Percentiles rank a stretch among this genome's conserved stretches.
Conservation (phyloP, 805 yeast species). For the Limtongozyma cylindracea region DNA sequence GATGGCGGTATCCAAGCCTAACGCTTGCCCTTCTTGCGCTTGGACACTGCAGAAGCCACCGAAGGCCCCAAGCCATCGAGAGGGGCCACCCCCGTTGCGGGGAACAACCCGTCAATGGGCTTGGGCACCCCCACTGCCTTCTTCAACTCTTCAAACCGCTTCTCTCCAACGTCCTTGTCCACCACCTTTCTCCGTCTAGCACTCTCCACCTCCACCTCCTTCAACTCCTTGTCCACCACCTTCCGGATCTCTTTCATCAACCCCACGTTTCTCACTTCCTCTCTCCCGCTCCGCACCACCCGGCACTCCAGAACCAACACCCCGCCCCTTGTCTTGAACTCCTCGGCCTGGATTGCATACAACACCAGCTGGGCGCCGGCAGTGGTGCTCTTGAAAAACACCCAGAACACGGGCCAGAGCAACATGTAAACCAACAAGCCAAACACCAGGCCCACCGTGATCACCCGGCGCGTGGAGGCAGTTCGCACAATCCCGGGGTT, state of each 20-base stretch:
- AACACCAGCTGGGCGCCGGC: slow-evolving; percentile 66
- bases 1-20: too few relatives aligned
- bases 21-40: too few relatives aligned
- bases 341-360: slow-evolving; percentile 49
- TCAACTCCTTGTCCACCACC: slow-evolving; percentile 31
- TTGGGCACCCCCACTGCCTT: too few relatives aligned
- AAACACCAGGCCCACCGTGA: slow-evolving; percentile 50
- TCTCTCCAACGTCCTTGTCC: too few relatives aligned
- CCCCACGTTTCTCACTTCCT: slow-evolving; percentile 35
- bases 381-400: slow-evolving; percentile 46
- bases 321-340: slow-evolving; percentile 31
- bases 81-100: too few relatives aligned
- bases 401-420: slow-evolving; percentile 62
- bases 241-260: slow-evolving; percentile 37
- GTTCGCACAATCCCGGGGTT: slow-evolving; percentile 90
- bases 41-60: too few relatives aligned
- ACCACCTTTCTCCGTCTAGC: too few relatives aligned
- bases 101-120: too few relatives aligned
- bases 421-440: slow-evolving; percentile 36
- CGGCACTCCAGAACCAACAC: slow-evolving; percentile 60
- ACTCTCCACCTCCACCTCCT: slow-evolving; percentile 36
- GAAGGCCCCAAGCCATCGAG: too few relatives aligned
- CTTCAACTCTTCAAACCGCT: too few relatives aligned
- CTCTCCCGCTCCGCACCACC: slow-evolving; percentile 23
- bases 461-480: slow-evolving; percentile 54